Evolutionary conservation across 805 yeast species (phyloP), one percentile per base, ranked within the genome.

Genomic region (Kodamaea kaohsiungensis): DNA sequence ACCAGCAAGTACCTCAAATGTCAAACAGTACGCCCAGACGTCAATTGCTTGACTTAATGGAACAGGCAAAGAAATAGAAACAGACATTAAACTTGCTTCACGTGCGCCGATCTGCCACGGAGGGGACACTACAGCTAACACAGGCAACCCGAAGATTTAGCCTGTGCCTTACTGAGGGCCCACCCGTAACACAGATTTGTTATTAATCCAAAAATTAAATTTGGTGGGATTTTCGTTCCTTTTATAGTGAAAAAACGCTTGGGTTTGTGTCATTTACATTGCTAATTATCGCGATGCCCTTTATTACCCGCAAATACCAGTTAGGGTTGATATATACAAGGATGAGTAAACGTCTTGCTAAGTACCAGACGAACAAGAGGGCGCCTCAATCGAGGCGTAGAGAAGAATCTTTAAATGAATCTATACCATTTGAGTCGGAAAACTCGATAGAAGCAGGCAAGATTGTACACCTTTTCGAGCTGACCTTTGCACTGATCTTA

Each of bases 41-140:
- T 55, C 57, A 57, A 60, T 56, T 55, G 48, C 63, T 58, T 59
- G 59, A 59, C 61, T 52, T 48, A 55, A 53, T 52, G 53, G 55
- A 48, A 56, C 53, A 35, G 47, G 17, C 47, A 51, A 56, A 51
- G 46, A 50, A 35, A 50, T 17, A 38, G 38, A 42, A 49, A 42
- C 33, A 54, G 25, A 47, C 61, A 65, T 70, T 59, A 64, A 68
- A 75, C 81, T 77, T 80, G 85, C 86, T 85, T 80, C 87, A 61
- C 87, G 80, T 77, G 90, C 88, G 88, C 82, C 88, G 89, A 85
- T 67, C 82, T 80, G 88, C 80, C 73, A 67, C 69, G 65, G 67
- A 64, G 56, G 63, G 62, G 22, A 65, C 58, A 57, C 78, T 72
- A 73, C 77, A 73, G 64, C 61, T 49, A 53, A 56, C 51, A 46